Evolutionary conservation across 192 early-diverging fungal species (phyloP).

Genomic region (Rhizophagus prolifer): DNA sequence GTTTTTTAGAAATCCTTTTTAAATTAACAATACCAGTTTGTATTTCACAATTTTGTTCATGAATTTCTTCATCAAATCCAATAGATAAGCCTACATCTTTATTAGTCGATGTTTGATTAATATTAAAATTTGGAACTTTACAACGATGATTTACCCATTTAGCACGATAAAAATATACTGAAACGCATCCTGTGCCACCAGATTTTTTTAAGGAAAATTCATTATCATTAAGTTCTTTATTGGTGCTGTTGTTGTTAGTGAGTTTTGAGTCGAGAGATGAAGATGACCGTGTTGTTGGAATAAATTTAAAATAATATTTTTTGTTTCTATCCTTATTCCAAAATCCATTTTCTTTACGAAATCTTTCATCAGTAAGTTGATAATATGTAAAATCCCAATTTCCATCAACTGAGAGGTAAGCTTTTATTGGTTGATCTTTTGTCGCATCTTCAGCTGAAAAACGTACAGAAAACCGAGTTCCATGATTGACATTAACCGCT

Average conservation of each 20-base stretch:
- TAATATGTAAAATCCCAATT: conserved; percentile 2
- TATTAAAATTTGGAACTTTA: neutral
- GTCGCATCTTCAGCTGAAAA: no score
- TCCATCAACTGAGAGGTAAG: conserved; percentile 1
- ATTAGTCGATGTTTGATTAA: neutral
- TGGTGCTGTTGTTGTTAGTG: neutral
- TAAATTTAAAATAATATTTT: conserved; percentile 8
- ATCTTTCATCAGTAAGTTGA: conserved; percentile 1
- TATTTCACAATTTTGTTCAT: neutral
- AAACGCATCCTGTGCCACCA: neutral
- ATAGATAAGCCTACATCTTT: neutral
- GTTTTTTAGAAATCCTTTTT: neutral
- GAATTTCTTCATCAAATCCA: neutral
- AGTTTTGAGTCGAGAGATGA: neutral
- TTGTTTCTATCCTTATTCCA: neutral
- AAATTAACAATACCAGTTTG: neutral
- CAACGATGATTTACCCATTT: neutral
- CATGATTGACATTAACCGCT: neutral
- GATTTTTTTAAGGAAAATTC: neutral
- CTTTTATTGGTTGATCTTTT: neutral
- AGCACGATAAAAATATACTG: neutral
- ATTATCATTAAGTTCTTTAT: neutral
- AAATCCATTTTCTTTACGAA: neutral
- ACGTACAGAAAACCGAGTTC: no score
- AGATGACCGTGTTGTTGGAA: neutral